Conservation (phyloP, 31 red algal species). For the Odonthalia washingtoniensis region DNA sequence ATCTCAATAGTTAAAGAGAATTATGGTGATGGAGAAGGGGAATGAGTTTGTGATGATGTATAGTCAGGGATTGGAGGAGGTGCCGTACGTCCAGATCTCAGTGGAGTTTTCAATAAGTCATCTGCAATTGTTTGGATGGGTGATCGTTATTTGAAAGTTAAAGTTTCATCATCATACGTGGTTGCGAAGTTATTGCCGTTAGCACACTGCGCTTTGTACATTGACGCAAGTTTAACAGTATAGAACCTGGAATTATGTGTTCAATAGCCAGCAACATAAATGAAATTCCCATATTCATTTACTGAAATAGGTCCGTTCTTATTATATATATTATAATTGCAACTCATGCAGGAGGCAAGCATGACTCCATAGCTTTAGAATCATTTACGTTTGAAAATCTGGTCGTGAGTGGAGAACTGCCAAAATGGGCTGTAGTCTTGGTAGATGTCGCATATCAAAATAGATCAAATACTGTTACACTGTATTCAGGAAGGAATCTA, state of each 20-base stretch:
- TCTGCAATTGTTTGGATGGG: not conserved
- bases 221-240: not conserved
- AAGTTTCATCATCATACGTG: too few species aligned
- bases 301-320: conserved; percentile 49
- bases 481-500: too few species aligned
- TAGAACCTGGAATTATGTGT: not conserved
- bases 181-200: not conserved
- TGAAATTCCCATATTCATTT: conserved; percentile 58
- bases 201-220: not conserved
- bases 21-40: not conserved
- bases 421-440: too few species aligned
- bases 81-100: not conserved
- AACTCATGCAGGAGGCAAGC: too few species aligned
- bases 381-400: too few species aligned
- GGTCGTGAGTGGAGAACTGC: too few species aligned
- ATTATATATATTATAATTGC: conserved; percentile 34
- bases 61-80: not conserved
- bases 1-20: not conserved
- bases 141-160: not conserved
- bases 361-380: too few species aligned
- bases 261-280: conserved; percentile 31
- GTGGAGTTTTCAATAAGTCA: not conserved
- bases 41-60: not conserved
- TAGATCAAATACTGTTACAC: too few species aligned
- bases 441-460: too few species aligned